Conservation (phyloP, 352 stramenopile genomes). For the Globisporangium paroecandrum region DNA sequence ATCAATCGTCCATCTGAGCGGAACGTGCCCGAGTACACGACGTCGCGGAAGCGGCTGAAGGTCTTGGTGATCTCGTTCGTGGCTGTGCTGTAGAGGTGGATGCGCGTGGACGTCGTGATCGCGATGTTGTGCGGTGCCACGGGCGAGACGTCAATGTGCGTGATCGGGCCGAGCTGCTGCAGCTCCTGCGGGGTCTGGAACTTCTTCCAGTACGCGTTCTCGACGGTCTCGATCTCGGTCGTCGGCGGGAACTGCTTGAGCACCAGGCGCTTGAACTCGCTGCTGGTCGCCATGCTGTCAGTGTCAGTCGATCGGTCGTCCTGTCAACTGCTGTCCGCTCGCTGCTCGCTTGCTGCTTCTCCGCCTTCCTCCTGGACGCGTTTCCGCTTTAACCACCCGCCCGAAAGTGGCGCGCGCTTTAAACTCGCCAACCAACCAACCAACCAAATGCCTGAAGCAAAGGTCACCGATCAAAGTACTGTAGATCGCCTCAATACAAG, state of each 20-base stretch:
- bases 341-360: background rate
- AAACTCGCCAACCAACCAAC: slow-evolving; percentile 12
- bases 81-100: slow-evolving; percentile 81
- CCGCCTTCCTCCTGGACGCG: background rate
- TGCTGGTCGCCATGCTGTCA: slow-evolving; percentile 49
- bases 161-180: slow-evolving; percentile 80
- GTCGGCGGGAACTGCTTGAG: slow-evolving; percentile 85
- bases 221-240: slow-evolving; percentile 70
- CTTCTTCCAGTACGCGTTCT: slow-evolving; percentile 89
- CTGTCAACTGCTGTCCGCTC: background rate
- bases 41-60: slow-evolving; percentile 86
- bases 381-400: slow-evolving; percentile 1
- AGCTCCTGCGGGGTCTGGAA: slow-evolving; percentile 81
- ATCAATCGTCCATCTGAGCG: slow-evolving; percentile 86
- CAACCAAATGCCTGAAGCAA: slow-evolving; percentile 8
- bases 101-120: slow-evolving; percentile 84
- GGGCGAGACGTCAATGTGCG: slow-evolving; percentile 82
- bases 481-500: background rate
- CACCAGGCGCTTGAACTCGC: slow-evolving; percentile 84
- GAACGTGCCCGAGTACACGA: slow-evolving; percentile 85
- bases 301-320: background rate
- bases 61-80: slow-evolving; percentile 86
- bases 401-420: slow-evolving; percentile 1
- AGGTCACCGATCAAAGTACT: background rate
- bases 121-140: slow-evolving; percentile 76